Conservation (phyloP, 2,329 filamentous ascomycete genomes). For the Epichloe amarillans region DNA sequence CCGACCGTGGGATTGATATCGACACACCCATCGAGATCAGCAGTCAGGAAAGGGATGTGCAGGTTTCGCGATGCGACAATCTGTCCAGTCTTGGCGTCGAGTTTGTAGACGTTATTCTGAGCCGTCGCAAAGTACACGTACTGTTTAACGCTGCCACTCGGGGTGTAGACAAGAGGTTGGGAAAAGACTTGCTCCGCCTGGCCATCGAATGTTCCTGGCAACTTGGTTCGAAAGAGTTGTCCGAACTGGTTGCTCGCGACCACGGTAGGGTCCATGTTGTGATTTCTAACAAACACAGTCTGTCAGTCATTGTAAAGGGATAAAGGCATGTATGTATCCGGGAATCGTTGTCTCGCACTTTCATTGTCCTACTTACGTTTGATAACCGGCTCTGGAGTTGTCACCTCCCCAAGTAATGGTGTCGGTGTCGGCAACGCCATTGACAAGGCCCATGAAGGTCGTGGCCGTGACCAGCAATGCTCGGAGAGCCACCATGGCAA, state of each 20-base stretch:
- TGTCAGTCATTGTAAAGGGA: neutral
- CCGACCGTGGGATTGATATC: constrained; percentile 35
- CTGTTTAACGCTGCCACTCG: constrained; percentile 30
- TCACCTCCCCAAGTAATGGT: constrained; percentile 49
- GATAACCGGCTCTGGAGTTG: constrained; percentile 39
- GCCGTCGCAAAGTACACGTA: constrained; percentile 43
- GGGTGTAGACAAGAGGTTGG: constrained; percentile 37
- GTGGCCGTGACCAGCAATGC: constrained; percentile 19
- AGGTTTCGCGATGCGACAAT: constrained; percentile 35
- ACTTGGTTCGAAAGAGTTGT: constrained; percentile 36
- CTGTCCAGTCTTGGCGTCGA: constrained; percentile 39
- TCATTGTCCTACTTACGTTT: constrained; percentile 25
- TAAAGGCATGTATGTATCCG: no score
- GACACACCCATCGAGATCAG: constrained; percentile 33
- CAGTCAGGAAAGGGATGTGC: constrained; percentile 33
- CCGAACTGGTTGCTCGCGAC: constrained; percentile 42
- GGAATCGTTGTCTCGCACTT: no score
- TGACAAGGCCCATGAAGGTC: constrained; percentile 19
- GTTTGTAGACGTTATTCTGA: constrained; percentile 44
- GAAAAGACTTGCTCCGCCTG: constrained; percentile 37
- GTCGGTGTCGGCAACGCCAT: constrained; percentile 31
- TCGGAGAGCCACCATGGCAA: constrained; percentile 14
- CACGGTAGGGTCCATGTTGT: constrained; percentile 49
- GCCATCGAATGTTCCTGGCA: constrained; percentile 39
- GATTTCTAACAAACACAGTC: constrained; percentile 25